Percentiles rank a stretch among this genome's conserved stretches.
These are phyloP conservation scores for Penicillium sp. DNA, from an alignment of 2,329 filamentous ascomycete genomes.

Conservation along the genomic window DNA sequence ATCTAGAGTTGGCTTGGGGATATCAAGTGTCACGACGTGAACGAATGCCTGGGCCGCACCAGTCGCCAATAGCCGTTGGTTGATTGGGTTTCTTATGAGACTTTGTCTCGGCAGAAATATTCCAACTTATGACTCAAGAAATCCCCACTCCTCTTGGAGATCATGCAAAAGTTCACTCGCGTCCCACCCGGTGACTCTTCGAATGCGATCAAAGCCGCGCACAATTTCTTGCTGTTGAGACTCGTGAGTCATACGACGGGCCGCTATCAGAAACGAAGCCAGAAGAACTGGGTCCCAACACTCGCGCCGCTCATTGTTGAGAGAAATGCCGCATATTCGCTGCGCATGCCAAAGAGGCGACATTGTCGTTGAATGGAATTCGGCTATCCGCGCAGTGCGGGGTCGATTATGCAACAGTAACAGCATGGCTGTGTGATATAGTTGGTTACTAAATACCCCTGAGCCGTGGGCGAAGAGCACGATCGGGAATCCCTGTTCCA, in stretches of 20 bases:
- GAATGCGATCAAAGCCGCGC: slow-evolving; percentile 43
- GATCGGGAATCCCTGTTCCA: slow-evolving; percentile 34
- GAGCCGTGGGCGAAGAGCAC: slow-evolving; percentile 54
- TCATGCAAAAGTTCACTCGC: slow-evolving; percentile 21
- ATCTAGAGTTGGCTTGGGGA: slow-evolving; percentile 50
- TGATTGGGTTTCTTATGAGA: slow-evolving; percentile 2
- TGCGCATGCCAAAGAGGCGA: slow-evolving; percentile 56
- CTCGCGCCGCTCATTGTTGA: slow-evolving; percentile 52
- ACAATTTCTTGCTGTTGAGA: slow-evolving; percentile 52
- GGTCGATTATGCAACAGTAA: slow-evolving; percentile 58
- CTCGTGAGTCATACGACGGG: slow-evolving; percentile 54
- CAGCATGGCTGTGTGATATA: slow-evolving; percentile 62
- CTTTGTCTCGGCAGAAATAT: background rate
- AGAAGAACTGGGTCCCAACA: slow-evolving; percentile 57
- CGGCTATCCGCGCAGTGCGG: slow-evolving; percentile 43
- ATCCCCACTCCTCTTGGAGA: slow-evolving; percentile 28
- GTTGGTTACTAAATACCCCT: slow-evolving; percentile 54
- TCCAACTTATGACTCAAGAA: slow-evolving; percentile 22
- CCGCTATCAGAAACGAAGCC: slow-evolving; percentile 52
- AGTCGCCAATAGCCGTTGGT: slow-evolving; percentile 1
- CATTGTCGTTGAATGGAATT: slow-evolving; percentile 36
- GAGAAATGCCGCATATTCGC: slow-evolving; percentile 54
- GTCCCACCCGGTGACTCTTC: slow-evolving; percentile 50
- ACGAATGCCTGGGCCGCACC: background rate
- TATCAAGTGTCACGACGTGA: slow-evolving; percentile 26